Percentiles rank a stretch among this genome's conserved stretches.
Evolutionary conservation across 768 basidiomycete genomes (phyloP).

Genomic region (Mycena vitilis): DNA sequence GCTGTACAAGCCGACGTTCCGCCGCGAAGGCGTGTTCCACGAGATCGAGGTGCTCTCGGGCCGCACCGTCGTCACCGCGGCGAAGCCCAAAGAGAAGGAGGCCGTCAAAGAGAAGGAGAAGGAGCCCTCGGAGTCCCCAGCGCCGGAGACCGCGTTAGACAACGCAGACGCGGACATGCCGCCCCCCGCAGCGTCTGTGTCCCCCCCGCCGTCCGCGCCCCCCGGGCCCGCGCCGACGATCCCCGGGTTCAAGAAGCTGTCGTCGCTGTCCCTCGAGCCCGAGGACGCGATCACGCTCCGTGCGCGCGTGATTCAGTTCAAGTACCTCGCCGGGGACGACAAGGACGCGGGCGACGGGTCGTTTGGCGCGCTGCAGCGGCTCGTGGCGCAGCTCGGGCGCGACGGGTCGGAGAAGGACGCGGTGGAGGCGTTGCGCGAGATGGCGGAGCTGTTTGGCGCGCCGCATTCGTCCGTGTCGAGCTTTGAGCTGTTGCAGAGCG

Average conservation of each 20-base stretch:
- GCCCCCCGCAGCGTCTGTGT: conserved; percentile 45
- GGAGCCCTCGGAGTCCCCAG: conserved; percentile 47
- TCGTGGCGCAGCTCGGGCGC: conserved; percentile 74
- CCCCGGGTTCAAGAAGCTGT: conserved; percentile 76
- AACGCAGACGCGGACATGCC: conserved; percentile 43
- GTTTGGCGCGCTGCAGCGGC: conserved; percentile 68
- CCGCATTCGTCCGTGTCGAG: conserved; percentile 88
- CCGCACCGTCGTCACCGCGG: conserved; percentile 64
- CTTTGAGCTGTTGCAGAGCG: conserved; percentile 95
- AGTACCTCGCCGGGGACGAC: conserved; percentile 72
- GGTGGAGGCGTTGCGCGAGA: conserved; percentile 69
- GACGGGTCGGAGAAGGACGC: conserved; percentile 73
- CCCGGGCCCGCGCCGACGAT: conserved; percentile 54
- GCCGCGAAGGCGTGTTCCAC: conserved; percentile 95
- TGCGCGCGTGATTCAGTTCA: conserved; percentile 90
- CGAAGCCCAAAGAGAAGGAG: conserved; percentile 54
- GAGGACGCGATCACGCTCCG: conserved; percentile 94
- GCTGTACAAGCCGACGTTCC: conserved; percentile 89
- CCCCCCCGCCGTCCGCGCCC: conserved; percentile 46
- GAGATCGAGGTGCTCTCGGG: conserved; percentile 87
- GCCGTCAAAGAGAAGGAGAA: conserved; percentile 46
- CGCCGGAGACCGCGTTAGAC: conserved; percentile 48
- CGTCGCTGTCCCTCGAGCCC: conserved; percentile 78
- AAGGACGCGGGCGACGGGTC: conserved; percentile 69
- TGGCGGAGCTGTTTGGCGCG: conserved; percentile 85